These are phyloP conservation scores for Fragaria vesca DNA, from an alignment of 306 rosid species.

Conservation along the genomic window DNA sequence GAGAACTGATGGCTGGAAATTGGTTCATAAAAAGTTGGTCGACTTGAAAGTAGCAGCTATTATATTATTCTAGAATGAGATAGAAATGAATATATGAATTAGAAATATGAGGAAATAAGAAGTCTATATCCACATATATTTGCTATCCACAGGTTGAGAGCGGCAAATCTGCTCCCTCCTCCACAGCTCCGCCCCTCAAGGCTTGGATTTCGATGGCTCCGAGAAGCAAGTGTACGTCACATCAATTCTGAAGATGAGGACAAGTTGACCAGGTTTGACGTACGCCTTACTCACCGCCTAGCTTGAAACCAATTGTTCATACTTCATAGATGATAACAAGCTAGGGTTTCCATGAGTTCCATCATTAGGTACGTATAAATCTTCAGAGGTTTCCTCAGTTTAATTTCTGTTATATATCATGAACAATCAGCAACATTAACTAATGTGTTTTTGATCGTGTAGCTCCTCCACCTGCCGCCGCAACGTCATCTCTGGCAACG, in stretches of 20 bases:
- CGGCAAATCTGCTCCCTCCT: not conserved
- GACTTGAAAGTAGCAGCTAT: not conserved
- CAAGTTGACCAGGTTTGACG: not conserved
- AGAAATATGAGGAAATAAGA: not conserved
- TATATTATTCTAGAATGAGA: not conserved
- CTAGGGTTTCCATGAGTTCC: not conserved
- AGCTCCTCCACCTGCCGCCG: no score
- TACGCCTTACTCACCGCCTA: no score
- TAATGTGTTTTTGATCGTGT: no score
- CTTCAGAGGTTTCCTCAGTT: no score
- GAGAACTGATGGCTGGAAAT: not conserved
- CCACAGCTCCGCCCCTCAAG: not conserved
- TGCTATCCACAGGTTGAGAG: not conserved
- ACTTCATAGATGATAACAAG: no score
- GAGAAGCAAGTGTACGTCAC: not conserved
- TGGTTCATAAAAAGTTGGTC: not conserved
- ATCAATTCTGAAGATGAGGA: not conserved
- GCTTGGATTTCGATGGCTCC: constrained; percentile 1
- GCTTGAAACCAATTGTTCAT: no score
- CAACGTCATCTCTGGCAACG: no score
- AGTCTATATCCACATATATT: not conserved
- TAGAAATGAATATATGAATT: not conserved
- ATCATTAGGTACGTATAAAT: no score
- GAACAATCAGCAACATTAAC: no score
- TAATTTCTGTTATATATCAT: no score